Evolutionary conservation across 495 filamentous ascomycete species (phyloP).

Genomic region (Daldinia concentrica): DNA sequence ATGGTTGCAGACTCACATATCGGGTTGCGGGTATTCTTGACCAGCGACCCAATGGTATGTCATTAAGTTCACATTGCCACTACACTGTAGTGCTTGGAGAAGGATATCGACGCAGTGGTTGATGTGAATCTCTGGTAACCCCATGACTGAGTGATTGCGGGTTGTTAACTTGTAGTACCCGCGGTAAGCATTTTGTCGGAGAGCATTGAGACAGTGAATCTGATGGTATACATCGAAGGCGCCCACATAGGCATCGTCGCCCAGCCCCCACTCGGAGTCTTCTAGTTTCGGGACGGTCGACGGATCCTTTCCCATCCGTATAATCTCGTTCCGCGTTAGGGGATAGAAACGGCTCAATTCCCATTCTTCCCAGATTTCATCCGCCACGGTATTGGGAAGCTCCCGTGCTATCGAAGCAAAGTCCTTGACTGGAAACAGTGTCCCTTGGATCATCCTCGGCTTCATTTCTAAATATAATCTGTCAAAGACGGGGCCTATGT

Average conservation of each 20-base stretch:
- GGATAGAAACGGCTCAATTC: conserved; percentile 45
- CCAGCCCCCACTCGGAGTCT: conserved; percentile 48
- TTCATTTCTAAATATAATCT: conserved; percentile 34
- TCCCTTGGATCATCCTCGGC: conserved; percentile 32
- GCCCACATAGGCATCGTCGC: conserved; percentile 51
- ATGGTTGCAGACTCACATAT: conserved; percentile 43
- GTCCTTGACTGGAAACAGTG: conserved; percentile 32
- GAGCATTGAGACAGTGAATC: conserved; percentile 50
- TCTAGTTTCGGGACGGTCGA: conserved; percentile 45
- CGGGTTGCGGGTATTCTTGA: conserved; percentile 49
- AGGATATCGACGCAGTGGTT: conserved; percentile 51
- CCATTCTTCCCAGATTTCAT: conserved; percentile 47
- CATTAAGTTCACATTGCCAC: conserved; percentile 47
- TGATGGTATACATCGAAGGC: conserved; percentile 50
- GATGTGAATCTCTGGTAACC: conserved; percentile 40
- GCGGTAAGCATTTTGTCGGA: conserved; percentile 47
- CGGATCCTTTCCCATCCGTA: conserved; percentile 51
- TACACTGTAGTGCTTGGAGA: conserved; percentile 50
- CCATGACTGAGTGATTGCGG: conserved; percentile 26
- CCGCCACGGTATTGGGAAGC: conserved; percentile 44
- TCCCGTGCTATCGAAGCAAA: conserved; percentile 42
- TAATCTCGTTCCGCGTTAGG: conserved; percentile 43
- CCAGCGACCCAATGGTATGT: conserved; percentile 51
- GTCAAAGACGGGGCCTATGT: conserved; percentile 37
- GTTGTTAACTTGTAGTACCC: conserved; percentile 45